Evolutionary conservation across 2,329 filamentous ascomycete species (phyloP), one percentile per base, ranked within the genome.

Genomic region (Xylariaceae sp.): DNA sequence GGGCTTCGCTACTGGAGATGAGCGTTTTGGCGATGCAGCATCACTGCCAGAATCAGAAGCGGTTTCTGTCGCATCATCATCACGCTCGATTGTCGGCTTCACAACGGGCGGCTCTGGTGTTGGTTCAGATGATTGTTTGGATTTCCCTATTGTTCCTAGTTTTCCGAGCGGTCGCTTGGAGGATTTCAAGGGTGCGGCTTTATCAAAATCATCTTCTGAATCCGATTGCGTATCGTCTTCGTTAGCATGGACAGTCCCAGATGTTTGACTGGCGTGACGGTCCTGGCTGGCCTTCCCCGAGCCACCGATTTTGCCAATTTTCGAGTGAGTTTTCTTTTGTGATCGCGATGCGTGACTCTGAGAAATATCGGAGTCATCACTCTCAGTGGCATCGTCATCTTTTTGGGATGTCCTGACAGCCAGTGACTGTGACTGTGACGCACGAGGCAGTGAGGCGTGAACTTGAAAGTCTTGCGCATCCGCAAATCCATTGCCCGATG

Each of bases 401-500:
- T 52, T 11, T n/a, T 39, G 17, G 51, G 17, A 6, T 7, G n/a
- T 13, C 10, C 30, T 45, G 51, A 58, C 39, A 58, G 54, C 51
- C 60, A 63, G 30, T 69, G 73, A 49, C 65, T 61, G 35, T 67
- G 72, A 66, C 51, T 62, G 23, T 30, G 23, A 64, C 47, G 76
- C 69, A 48, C 72, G 72, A 11, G 77, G 75, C 2, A 80, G 80
- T 1, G 79, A 80, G 17, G 74, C 71, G 60, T 82, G 81, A 6
- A 82, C 72, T 62, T 83, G 77, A 52, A 82, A 83, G 57, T 81
- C 80, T 50, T 77, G 77, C n/a, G 78, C 77, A 9, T 79, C 75
- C 3, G 42, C n/a, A 13, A 6, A n/a, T n/a, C 73, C 73, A 17
- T 73, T 69, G n/a, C 63, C 62, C 18, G 53, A 56, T 30, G 64